Evolutionary conservation across 176 grass and related monocot genomes (phyloP).

Genomic region (Melocanna baccifera): DNA sequence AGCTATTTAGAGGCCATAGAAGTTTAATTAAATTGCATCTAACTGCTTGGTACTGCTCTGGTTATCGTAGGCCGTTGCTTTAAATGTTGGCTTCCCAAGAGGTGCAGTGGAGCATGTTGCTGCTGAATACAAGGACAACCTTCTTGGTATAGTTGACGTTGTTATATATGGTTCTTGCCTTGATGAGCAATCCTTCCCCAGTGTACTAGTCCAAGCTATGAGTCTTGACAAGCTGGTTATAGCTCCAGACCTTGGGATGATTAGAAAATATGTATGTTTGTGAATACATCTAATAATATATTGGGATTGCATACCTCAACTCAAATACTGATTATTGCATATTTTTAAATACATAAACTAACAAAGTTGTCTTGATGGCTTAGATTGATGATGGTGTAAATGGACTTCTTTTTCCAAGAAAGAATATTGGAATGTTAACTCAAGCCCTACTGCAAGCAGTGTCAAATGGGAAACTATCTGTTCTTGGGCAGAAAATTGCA

Average conservation of each 20-base stretch:
- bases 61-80: conserved; percentile 54
- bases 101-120: conserved; percentile 55
- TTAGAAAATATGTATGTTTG: conserved; percentile 78
- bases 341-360: conserved; percentile 19
- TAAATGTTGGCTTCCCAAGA: conserved; percentile 65
- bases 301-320: conserved; percentile 18
- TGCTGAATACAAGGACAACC: conserved; percentile 45
- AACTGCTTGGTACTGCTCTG: conserved; percentile 11
- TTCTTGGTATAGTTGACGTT: conserved; percentile 65
- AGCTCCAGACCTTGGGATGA: conserved; percentile 82
- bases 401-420: conserved; percentile 74
- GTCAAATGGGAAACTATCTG: conserved; percentile 66
- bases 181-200: conserved; percentile 86
- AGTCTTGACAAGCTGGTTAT: conserved; percentile 80
- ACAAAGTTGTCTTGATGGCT: conserved; percentile 34
- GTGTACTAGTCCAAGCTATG: conserved; percentile 78
- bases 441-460: conserved; percentile 53
- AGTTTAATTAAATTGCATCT: conserved; percentile 36
- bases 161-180: conserved; percentile 90
- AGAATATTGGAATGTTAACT: conserved; percentile 55
- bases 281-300: conserved; percentile 2
- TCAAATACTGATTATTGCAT: background rate
- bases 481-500: conserved; percentile 67
- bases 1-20: background rate
- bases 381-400: conserved; percentile 88